Percentiles rank a stretch among this genome's conserved stretches.
Conservation (phyloP, 2,329 filamentous ascomycete genomes). For the Leptosphaerulina australis region DNA sequence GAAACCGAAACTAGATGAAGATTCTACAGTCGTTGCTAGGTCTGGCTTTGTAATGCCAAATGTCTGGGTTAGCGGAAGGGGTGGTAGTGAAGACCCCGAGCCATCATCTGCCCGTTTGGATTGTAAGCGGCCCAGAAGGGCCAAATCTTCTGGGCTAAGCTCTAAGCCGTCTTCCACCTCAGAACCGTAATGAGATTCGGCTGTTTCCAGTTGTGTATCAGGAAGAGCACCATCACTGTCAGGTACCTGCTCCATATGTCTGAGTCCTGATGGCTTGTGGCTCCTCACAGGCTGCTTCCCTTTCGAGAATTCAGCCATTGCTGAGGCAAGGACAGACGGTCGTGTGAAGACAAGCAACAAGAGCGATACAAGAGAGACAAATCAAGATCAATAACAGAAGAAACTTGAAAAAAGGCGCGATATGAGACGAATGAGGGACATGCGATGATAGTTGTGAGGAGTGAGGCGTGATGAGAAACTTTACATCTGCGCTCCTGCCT, state of each 20-base stretch:
- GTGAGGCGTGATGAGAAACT: slow-evolving; percentile 8
- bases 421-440: too few relatives aligned
- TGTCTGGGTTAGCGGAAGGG: background rate
- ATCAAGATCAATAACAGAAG: too few relatives aligned
- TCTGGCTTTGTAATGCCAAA: background rate
- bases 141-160: background rate
- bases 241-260: slow-evolving; percentile 28
- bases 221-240: slow-evolving; percentile 26
- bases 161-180: background rate
- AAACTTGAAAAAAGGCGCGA: too few relatives aligned
- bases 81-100: background rate
- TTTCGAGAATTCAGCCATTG: slow-evolving; percentile 23
- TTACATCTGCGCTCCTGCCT: slow-evolving; percentile 23
- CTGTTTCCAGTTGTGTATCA: slow-evolving; percentile 27
- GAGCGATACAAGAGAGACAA: background rate
- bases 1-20: background rate
- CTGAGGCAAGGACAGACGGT: background rate
- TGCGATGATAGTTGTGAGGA: background rate
- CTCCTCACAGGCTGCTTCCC: slow-evolving; percentile 12
- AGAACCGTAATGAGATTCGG: background rate
- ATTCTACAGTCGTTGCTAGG: background rate
- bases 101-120: background rate
- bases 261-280: slow-evolving; percentile 28
- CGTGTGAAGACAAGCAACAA: background rate
- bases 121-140: background rate